Percentiles rank a stretch among this genome's conserved stretches.
Evolutionary conservation across 106 monocot species (phyloP).

Genomic region (Dendrobium huoshanense): DNA sequence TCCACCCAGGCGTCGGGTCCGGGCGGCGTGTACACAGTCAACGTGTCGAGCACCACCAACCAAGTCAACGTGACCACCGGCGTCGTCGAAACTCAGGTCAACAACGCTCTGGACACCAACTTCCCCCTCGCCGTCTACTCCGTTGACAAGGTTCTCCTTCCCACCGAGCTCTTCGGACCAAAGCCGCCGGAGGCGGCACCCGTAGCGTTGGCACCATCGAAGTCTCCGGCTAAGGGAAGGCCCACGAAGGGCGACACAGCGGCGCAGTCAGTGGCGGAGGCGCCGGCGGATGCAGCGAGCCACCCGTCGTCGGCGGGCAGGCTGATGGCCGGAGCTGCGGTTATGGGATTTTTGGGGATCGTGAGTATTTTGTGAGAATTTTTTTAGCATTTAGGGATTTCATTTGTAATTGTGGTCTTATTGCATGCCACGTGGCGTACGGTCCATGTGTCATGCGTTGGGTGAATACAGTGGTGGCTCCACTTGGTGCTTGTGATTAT

Average conservation of each 20-base stretch:
- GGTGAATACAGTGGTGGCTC: no score
- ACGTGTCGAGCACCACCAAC: slow-evolving; percentile 39
- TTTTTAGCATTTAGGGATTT: no score
- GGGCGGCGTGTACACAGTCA: slow-evolving; percentile 43
- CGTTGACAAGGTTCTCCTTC: slow-evolving; percentile 64
- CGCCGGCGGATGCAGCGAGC: background rate
- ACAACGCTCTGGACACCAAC: slow-evolving; percentile 28
- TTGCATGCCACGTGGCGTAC: no score
- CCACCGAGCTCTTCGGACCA: slow-evolving; percentile 41
- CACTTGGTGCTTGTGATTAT: no score
- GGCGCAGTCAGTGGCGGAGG: background rate
- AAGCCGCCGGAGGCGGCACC: slow-evolving; percentile 17
- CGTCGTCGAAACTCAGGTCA: slow-evolving; percentile 27
- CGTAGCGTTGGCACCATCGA: background rate
- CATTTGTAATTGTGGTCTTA: no score
- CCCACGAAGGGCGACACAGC: background rate
- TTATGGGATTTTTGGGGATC: background rate
- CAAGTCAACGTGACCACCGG: slow-evolving; percentile 82
- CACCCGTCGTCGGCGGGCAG: background rate
- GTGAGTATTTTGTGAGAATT: background rate
- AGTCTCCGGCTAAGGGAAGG: background rate
- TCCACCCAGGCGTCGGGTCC: slow-evolving; percentile 53
- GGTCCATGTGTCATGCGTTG: no score
- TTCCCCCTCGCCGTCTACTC: slow-evolving; percentile 75
- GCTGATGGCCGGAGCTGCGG: background rate